Percentiles rank a stretch among this genome's conserved stretches.
These are phyloP conservation scores for Yamadazyma epiphylla DNA, from an alignment of 1,139 yeast genomes.

Conservation along the genomic window DNA sequence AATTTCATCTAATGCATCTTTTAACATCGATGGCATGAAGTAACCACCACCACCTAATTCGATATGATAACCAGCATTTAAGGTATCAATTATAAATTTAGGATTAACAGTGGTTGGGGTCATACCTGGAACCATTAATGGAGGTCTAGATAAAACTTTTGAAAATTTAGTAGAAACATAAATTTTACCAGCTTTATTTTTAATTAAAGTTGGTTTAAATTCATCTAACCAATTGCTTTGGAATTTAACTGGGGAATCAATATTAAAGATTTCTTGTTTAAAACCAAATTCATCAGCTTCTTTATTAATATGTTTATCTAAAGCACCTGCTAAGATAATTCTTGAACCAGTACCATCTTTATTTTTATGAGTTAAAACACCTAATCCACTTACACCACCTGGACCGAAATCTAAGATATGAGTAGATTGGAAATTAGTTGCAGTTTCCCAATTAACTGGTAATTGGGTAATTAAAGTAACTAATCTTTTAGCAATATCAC, in stretches of 20 bases:
- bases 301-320: constrained; percentile 47
- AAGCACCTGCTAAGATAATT: constrained; percentile 86
- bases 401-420: constrained; percentile 98
- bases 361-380: constrained; percentile 92
- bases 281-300: constrained; percentile 85
- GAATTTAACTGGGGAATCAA: constrained; percentile 61
- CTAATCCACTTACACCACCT: constrained; percentile 96
- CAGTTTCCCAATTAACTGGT: constrained; percentile 92
- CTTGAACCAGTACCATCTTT: constrained; percentile 99
- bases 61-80: constrained; percentile 95
- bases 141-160: constrained; percentile 89
- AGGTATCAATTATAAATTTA: constrained; percentile 86
- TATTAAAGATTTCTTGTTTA: constrained; percentile 90
- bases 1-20: constrained; percentile 71
- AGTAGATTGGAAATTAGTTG: constrained; percentile 76
- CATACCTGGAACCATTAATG: constrained; percentile 98
- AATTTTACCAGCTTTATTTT: constrained; percentile 66
- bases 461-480: constrained; percentile 79
- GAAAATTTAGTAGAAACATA: constrained; percentile 94
- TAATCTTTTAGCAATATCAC: constrained; percentile 56
- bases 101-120: constrained; percentile 97
- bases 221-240: constrained; percentile 91
- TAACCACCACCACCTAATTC: constrained; percentile 99
- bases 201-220: constrained; percentile 80
- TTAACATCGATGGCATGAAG: constrained; percentile 68